A percentile compares a stretch with the other conserved stretches of the same genome.
Evolutionary conservation across 805 yeast genomes (phyloP).

Genomic region (Saccharomyces paradoxus): DNA sequence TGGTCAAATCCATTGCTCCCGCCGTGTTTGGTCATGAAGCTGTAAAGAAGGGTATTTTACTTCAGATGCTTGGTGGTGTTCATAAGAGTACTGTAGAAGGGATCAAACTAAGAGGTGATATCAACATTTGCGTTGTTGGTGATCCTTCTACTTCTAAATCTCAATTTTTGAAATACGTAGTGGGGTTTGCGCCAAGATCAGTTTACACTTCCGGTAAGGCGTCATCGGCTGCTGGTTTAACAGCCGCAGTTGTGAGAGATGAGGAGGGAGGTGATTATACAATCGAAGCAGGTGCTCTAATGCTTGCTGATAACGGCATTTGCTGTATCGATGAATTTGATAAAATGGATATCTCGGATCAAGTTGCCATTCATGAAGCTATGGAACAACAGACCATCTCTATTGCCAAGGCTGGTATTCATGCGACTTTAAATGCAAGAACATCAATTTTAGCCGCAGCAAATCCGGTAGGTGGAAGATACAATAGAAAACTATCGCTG

Average conservation of each 20-base stretch:
- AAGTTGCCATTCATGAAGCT: constrained; percentile 98
- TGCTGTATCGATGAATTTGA: constrained; percentile 98
- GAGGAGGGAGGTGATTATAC: constrained; percentile 96
- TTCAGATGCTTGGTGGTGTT: constrained; percentile 90
- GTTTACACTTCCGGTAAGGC: constrained; percentile 98
- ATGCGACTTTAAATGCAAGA: constrained; percentile 93
- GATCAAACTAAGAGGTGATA: constrained; percentile 90
- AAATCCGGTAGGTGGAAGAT: constrained; percentile 94
- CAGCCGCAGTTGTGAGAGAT: constrained; percentile 95
- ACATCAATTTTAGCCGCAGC: constrained; percentile 98
- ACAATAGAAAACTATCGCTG: constrained; percentile 76
- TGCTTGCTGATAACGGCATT: constrained; percentile 97
- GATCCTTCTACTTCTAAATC: constrained; percentile 97
- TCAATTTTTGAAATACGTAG: constrained; percentile 88
- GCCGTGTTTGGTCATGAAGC: constrained; percentile 94
- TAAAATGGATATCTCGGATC: constrained; percentile 92
- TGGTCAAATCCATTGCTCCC: constrained; percentile 87
- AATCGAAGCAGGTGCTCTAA: constrained; percentile 96
- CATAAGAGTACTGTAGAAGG: constrained; percentile 92
- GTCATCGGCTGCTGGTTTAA: constrained; percentile 95
- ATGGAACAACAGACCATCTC: constrained; percentile 99
- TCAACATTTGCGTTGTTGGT: constrained; percentile 92
- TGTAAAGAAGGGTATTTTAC: constrained; percentile 80
- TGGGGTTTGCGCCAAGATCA: constrained; percentile 85
- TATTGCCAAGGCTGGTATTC: constrained; percentile 97